These are phyloP conservation scores for Orbilia brochopaga DNA, from an alignment of 2,329 filamentous ascomycete genomes.

Conservation along the genomic window DNA sequence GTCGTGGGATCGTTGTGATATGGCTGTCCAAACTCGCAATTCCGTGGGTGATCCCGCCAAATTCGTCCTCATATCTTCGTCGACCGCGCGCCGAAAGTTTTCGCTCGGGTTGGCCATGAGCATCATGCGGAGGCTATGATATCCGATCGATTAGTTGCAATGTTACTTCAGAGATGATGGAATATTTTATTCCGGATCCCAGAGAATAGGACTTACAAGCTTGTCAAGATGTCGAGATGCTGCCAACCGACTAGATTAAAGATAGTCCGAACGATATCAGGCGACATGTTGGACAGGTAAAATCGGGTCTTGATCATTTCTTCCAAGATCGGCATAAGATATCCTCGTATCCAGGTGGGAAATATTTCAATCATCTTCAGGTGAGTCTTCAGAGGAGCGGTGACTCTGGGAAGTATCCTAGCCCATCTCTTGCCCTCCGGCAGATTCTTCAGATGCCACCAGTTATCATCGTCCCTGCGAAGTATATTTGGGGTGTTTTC, in stretches of 20 bases:
- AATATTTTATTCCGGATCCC: neutral
- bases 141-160: neutral
- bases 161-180: neutral
- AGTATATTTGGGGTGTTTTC: too few species aligned
- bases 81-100: slow-evolving; percentile 9
- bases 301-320: neutral
- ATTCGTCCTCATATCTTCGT: slow-evolving; percentile 5
- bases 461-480: too few species aligned
- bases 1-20: neutral
- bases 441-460: too few species aligned
- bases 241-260: too few species aligned
- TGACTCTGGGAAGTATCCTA: too few species aligned
- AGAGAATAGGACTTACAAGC: neutral
- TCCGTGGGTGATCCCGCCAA: neutral
- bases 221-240: neutral
- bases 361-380: neutral
- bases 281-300: neutral
- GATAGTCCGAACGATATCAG: too few species aligned
- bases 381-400: neutral
- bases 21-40: neutral
- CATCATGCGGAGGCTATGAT: slow-evolving; percentile 7
- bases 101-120: slow-evolving; percentile 17
- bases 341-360: neutral
- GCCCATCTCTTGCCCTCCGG: too few species aligned
- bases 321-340: neutral